These are phyloP conservation scores for Fusarium goolgardi DNA, from an alignment of 2,329 filamentous ascomycete genomes.

Conservation along the genomic window DNA sequence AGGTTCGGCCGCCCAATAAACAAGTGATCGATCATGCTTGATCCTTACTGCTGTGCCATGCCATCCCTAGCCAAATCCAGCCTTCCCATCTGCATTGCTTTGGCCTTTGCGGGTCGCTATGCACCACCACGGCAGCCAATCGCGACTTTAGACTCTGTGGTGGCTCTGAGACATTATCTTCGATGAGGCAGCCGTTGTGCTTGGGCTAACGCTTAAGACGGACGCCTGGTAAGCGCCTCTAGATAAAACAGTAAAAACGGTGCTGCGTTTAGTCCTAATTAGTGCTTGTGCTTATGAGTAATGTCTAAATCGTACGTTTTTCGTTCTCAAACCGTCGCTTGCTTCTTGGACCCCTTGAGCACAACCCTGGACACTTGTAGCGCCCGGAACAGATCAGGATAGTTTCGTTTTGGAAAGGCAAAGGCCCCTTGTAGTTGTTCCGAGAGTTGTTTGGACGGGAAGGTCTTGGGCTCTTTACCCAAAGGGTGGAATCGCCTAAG, in stretches of 20 bases:
- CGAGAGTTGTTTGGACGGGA: not conserved
- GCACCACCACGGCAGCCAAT: conserved; percentile 34
- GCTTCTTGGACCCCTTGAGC: conserved; percentile 7
- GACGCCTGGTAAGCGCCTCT: conserved; percentile 26
- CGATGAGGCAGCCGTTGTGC: conserved; percentile 41
- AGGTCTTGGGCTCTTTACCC: not conserved
- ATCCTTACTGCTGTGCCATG: conserved; percentile 10
- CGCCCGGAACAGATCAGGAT: conserved; percentile 6
- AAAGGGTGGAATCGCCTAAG: not conserved
- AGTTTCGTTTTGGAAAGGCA: not conserved
- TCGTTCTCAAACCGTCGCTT: conserved; percentile 1
- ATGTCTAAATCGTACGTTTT: conserved; percentile 39
- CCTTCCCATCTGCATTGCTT: conserved; percentile 35
- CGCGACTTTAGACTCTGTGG: conserved; percentile 9
- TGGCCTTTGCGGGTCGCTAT: conserved; percentile 18
- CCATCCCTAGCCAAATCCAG: not conserved
- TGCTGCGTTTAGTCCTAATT: conserved; percentile 13
- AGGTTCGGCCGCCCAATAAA: conserved; percentile 31
- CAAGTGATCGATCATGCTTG: conserved; percentile 2
- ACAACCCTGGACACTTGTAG: conserved; percentile 24
- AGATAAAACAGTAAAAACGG: conserved; percentile 32
- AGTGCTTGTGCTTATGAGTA: conserved; percentile 11
- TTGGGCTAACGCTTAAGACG: conserved; percentile 30
- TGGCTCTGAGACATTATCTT: conserved; percentile 38
- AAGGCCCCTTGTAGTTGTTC: not conserved